These are phyloP conservation scores for Mucor irregularis DNA, from an alignment of 371 early-diverging fungal genomes.

Conservation along the genomic window DNA sequence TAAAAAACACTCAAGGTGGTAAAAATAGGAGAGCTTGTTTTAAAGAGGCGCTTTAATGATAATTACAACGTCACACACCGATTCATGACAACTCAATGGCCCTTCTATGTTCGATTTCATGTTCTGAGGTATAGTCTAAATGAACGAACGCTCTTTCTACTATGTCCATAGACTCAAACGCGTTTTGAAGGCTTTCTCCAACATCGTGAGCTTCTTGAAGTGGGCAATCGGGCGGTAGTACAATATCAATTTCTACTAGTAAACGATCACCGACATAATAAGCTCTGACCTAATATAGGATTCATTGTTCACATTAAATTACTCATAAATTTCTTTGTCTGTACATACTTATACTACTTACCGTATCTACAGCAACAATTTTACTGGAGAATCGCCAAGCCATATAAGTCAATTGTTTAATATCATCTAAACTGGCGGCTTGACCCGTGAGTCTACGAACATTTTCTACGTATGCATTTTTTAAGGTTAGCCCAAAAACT, in stretches of 20 bases:
- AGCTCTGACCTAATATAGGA: slow-evolving; percentile 29
- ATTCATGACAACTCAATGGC: slow-evolving; percentile 10
- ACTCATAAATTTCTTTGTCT: too few species aligned
- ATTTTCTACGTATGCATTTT: slow-evolving; percentile 35
- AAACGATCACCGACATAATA: slow-evolving; percentile 63
- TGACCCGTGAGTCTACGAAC: slow-evolving; percentile 61
- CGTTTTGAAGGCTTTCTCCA: slow-evolving; percentile 76
- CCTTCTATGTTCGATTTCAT: slow-evolving; percentile 62
- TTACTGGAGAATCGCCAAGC: slow-evolving; percentile 56
- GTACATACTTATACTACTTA: slow-evolving; percentile 21
- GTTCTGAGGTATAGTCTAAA: slow-evolving; percentile 69
- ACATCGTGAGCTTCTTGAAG: slow-evolving; percentile 78
- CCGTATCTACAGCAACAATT: slow-evolving; percentile 62
- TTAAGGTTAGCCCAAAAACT: neutral
- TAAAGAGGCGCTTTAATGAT: neutral
- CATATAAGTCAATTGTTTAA: slow-evolving; percentile 66
- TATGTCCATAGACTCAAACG: slow-evolving; percentile 65
- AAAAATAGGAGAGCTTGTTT: neutral
- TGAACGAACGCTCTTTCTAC: slow-evolving; percentile 86
- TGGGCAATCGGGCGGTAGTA: slow-evolving; percentile 71
- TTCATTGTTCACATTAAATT: too few species aligned
- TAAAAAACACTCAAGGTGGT: too few species aligned
- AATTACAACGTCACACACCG: neutral
- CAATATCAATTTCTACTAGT: slow-evolving; percentile 80
- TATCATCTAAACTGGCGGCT: slow-evolving; percentile 54